phyloP scores from a whole-genome alignment of 2,329 filamentous ascomycete genomes.

The Aspergillus piperis region DNA sequence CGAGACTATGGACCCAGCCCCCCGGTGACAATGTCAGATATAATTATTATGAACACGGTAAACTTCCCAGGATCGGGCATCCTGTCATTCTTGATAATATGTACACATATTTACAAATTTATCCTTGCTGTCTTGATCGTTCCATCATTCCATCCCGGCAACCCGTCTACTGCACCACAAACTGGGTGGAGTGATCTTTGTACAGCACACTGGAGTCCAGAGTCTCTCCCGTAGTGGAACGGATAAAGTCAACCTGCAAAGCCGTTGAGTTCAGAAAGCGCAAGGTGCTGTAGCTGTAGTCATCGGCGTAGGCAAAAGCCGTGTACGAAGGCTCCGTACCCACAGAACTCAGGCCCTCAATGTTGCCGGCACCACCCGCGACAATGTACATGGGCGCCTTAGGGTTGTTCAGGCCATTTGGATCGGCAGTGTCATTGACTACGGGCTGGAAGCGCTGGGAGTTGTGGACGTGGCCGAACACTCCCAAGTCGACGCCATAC shows the following conservation, averaged over 20 bases:
- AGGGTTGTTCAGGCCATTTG: constrained; percentile 52
- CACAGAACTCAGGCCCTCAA: constrained; percentile 53
- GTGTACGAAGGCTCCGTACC: constrained; percentile 48
- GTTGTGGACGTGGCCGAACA: constrained; percentile 63
- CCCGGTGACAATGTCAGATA: too few relatives aligned
- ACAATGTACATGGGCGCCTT: constrained; percentile 59
- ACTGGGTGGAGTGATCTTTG: constrained; percentile 51
- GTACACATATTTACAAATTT: too few relatives aligned
- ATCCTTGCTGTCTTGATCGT: too few relatives aligned
- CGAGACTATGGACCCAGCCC: too few relatives aligned
- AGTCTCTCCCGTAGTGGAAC: constrained; percentile 51
- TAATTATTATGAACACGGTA: too few relatives aligned
- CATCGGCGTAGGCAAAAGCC: constrained; percentile 36
- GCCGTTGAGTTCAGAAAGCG: constrained; percentile 49
- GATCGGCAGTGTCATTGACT: constrained; percentile 40
- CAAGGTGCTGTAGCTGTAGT: constrained; percentile 56
- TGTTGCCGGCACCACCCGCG: constrained; percentile 58
- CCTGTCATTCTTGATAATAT: too few relatives aligned
- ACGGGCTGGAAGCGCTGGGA: constrained; percentile 53
- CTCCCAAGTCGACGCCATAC: constrained; percentile 59
- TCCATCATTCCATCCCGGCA: too few relatives aligned
- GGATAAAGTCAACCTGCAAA: constrained; percentile 55
- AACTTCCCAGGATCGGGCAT: too few relatives aligned
- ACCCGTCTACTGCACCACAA: constrained; percentile 52
- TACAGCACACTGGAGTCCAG: constrained; percentile 53